Evolutionary conservation across 2,329 filamentous ascomycete genomes (phyloP).

Genomic region (Coniochaeta ligniaria): DNA sequence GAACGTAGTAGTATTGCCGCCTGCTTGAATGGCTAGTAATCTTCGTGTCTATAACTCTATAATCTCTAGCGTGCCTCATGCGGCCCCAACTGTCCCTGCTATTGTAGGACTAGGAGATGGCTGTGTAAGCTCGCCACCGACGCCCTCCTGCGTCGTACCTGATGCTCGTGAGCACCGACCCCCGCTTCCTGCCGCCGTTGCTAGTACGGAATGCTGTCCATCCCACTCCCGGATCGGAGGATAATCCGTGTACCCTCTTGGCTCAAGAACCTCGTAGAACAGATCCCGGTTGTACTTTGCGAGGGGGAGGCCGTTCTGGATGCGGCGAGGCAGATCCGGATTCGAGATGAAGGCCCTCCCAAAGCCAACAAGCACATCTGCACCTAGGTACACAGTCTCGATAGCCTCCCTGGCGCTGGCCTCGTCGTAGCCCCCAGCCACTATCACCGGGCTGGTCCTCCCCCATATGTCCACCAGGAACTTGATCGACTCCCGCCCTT

Average conservation of each 20-base stretch:
- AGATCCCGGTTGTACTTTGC: constrained; percentile 23
- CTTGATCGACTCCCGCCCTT: constrained; percentile 19
- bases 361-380: constrained; percentile 21
- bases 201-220: no score
- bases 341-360: constrained; percentile 32
- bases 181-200: no score
- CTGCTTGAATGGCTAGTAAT: no score
- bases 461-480: constrained; percentile 18
- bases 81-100: no score
- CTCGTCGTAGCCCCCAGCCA: constrained; percentile 17
- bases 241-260: constrained; percentile 27
- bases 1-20: no score
- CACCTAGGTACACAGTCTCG: constrained; percentile 17
- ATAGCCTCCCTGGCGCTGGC: constrained; percentile 11
- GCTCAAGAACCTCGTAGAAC: constrained; percentile 25
- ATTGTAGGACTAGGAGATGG: no score
- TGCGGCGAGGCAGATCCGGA: constrained; percentile 31
- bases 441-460: constrained; percentile 13
- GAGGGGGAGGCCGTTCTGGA: constrained; percentile 24
- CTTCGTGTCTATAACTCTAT: no score
- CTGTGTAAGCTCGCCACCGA: no score
- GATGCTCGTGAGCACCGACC: no score
- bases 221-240: constrained; percentile 7
- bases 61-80: no score
- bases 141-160: no score